These are phyloP conservation scores for Zostera marina DNA, from an alignment of 116 monocot species.

Conservation along the genomic window DNA sequence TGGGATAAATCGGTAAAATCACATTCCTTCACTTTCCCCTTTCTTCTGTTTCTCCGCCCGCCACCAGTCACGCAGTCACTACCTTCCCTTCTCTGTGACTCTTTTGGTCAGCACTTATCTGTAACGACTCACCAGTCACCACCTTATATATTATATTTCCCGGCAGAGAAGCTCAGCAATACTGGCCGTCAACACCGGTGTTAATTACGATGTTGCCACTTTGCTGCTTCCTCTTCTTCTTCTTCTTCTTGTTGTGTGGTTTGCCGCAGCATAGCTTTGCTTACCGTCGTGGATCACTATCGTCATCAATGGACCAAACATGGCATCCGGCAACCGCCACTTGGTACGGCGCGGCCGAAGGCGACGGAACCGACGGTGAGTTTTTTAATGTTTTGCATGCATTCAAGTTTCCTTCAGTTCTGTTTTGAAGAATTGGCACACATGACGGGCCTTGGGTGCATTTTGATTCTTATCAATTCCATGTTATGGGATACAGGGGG, in stretches of 20 bases:
- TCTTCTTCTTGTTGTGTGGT: background rate
- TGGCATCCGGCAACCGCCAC: conserved; percentile 88
- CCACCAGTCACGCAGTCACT: no score
- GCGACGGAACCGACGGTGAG: conserved; percentile 88
- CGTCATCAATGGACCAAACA: conserved; percentile 13
- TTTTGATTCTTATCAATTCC: no score
- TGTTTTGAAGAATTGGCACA: background rate
- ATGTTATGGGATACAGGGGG: conserved; percentile 36
- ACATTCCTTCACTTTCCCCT: no score
- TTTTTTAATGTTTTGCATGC: background rate
- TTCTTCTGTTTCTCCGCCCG: no score
- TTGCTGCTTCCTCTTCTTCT: background rate
- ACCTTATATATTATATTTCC: no score
- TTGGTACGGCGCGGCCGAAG: conserved; percentile 88
- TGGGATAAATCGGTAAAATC: no score
- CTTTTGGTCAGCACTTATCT: no score
- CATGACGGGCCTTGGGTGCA: background rate
- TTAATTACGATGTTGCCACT: background rate
- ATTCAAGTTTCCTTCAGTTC: background rate
- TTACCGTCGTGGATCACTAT: background rate
- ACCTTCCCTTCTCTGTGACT: no score
- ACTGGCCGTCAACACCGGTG: no score
- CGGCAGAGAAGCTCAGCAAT: no score
- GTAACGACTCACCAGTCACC: no score
- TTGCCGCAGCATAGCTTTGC: background rate